Evolutionary conservation across 1,139 yeast genomes (phyloP), one percentile per base, ranked within the genome.

Genomic region (Candida sp.): DNA sequence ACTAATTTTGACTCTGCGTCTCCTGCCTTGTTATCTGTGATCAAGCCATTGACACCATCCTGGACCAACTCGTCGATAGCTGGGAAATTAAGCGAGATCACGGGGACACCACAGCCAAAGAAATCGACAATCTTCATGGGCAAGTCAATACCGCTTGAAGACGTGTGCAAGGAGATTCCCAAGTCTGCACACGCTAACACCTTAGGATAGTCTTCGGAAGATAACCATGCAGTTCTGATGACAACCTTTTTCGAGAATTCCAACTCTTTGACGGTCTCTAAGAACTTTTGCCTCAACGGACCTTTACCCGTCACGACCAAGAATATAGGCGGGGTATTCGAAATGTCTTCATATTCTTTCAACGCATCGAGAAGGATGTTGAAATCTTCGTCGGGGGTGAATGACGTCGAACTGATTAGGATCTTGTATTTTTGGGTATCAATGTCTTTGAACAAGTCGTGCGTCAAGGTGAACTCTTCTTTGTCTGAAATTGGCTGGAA

Each of bases 81-180:
- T 0, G 88, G 85, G 65, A 90, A 94, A 39, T 78, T 73, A 50
- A 93, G 73, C 0, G 97, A 84, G 3, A 93, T 75, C 0, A 92
- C 98, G 1, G 99, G 99, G 6, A 94, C 75, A 0, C 99, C 99
- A 57, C 96, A 90, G 0, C 99, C 99, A 75, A 93, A 93, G 81
- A 94, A 86, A 63, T 94, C 99, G 7, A 94, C 88, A 40, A 94
- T 90, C 67, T 96, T 96, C 99, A 96, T 96, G 0, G 99, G 99
- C 52, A 96, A 75, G 63, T 96, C 99, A 54, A 90, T 78, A 0
- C 99, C 99, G 49, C 96, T 88, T 37, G 96, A 89, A 0, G 98
- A 92, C 4, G 88, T 83, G 67, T 96, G 99, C 52, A 96, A 73
- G 0, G 98, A 94, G 1, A 96, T 80, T 4, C 98, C 98, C 33